Evolutionary conservation across 73 alveolate genomes (phyloP).

Genomic region (Paramecium bursaria): DNA sequence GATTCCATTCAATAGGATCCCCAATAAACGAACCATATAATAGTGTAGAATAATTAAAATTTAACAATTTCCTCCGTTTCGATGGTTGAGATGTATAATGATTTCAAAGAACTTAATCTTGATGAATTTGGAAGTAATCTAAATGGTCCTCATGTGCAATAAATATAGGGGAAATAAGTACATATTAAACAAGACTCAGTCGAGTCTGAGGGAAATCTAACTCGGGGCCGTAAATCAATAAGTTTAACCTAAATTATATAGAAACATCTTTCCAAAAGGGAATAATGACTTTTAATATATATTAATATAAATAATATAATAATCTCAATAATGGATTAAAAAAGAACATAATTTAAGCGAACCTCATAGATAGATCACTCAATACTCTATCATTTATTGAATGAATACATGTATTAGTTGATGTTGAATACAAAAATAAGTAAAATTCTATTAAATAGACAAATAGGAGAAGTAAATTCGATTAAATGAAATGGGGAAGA

Average conservation of each 20-base stretch:
- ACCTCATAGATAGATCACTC: not conserved
- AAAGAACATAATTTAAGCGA: not conserved
- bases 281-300: not conserved
- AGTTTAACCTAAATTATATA: not conserved
- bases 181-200: not conserved
- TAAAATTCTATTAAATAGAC: conserved; percentile 32
- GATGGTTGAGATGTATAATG: conserved; percentile 47
- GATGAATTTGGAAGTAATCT: too few relatives aligned
- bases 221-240: too few relatives aligned
- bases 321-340: not conserved
- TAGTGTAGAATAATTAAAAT: not conserved
- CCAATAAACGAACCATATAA: not conserved
- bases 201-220: too few relatives aligned
- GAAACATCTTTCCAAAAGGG: not conserved
- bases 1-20: not conserved
- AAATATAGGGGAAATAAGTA: not conserved
- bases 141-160: not conserved
- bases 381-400: too few relatives aligned
- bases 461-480: conserved; percentile 26
- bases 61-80: conserved; percentile 38
- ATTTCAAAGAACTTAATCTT: not conserved
- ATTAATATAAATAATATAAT: too few relatives aligned
- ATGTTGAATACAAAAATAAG: conserved; percentile 5
- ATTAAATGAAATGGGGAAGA: conserved; percentile 43
- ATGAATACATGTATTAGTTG: not conserved